These are phyloP conservation scores for Aureobasidium uvarum DNA, from an alignment of 2,329 filamentous ascomycete species.

Conservation along the genomic window DNA sequence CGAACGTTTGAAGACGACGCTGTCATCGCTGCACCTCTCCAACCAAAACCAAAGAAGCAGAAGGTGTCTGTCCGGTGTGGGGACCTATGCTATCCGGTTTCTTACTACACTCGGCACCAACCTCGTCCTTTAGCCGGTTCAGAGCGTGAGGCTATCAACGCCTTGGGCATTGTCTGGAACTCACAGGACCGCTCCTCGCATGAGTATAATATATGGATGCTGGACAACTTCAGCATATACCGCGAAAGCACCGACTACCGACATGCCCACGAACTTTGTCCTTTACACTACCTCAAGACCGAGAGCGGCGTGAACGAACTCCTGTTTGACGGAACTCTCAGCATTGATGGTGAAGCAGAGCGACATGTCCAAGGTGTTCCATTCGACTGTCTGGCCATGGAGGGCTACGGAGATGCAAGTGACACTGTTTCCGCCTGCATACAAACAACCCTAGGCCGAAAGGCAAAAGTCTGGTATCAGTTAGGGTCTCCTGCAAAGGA, in stretches of 20 bases:
- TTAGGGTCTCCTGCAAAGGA: slow-evolving; percentile 56
- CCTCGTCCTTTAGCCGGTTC: neutral
- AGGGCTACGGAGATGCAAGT: slow-evolving; percentile 60
- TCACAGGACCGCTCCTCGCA: neutral
- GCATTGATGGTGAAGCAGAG: slow-evolving; percentile 39
- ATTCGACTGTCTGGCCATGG: slow-evolving; percentile 62
- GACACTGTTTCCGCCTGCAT: slow-evolving; percentile 57
- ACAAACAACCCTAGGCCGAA: slow-evolving; percentile 48
- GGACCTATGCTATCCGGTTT: neutral
- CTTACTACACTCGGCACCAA: neutral
- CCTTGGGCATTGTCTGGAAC: neutral
- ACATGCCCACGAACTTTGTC: slow-evolving; percentile 53
- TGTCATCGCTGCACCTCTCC: neutral
- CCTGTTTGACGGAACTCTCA: slow-evolving; percentile 62
- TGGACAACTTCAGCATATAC: slow-evolving; percentile 14
- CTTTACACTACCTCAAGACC: slow-evolving; percentile 55
- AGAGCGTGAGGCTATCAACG: slow-evolving; percentile 2
- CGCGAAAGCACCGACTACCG: neutral
- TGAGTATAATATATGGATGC: slow-evolving; percentile 18
- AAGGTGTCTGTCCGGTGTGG: neutral
- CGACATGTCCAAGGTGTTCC: slow-evolving; percentile 57
- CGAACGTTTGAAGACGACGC: neutral
- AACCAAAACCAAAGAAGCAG: neutral
- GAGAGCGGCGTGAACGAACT: slow-evolving; percentile 43
- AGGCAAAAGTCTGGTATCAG: slow-evolving; percentile 61